Conservation (phyloP, 2,329 filamentous ascomycete genomes). For the Aspergillus transmontanensis region DNA sequence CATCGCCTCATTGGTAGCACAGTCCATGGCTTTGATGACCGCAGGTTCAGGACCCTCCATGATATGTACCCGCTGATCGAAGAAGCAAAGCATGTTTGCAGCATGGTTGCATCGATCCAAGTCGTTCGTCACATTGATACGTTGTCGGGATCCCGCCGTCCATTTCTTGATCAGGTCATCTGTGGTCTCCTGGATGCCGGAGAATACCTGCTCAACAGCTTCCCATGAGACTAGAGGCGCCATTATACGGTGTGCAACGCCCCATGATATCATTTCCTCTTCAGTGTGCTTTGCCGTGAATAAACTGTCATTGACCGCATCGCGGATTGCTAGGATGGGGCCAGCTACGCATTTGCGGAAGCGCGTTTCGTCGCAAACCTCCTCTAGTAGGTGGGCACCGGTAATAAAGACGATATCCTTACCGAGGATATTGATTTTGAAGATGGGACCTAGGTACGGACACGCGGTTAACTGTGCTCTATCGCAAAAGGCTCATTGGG, state of each 20-base stretch:
- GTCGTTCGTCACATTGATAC: slow-evolving; percentile 51
- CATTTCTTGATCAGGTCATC: slow-evolving; percentile 56
- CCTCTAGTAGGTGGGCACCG: slow-evolving; percentile 61
- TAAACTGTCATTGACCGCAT: slow-evolving; percentile 65
- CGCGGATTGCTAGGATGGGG: slow-evolving; percentile 58
- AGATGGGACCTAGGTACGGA: slow-evolving; percentile 57
- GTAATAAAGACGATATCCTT: slow-evolving; percentile 54
- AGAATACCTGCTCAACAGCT: slow-evolving; percentile 44
- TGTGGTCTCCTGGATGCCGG: slow-evolving; percentile 54
- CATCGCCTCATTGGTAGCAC: slow-evolving; percentile 58
- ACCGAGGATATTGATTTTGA: slow-evolving; percentile 54
- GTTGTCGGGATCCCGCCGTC: slow-evolving; percentile 43
- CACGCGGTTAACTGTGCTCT: not conserved
- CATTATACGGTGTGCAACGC: slow-evolving; percentile 59
- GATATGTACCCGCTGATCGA: slow-evolving; percentile 53
- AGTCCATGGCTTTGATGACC: slow-evolving; percentile 58
- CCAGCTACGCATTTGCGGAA: slow-evolving; percentile 58
- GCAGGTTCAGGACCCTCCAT: slow-evolving; percentile 52
- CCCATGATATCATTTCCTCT: slow-evolving; percentile 56
- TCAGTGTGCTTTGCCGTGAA: slow-evolving; percentile 60
- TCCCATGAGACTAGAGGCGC: slow-evolving; percentile 49
- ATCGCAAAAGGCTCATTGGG: not conserved
- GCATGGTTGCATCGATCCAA: slow-evolving; percentile 59
- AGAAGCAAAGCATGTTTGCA: slow-evolving; percentile 54
- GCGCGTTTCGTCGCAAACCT: slow-evolving; percentile 67